Conservation (phyloP, 176 grass and related monocot species). For the Poa annua region DNA sequence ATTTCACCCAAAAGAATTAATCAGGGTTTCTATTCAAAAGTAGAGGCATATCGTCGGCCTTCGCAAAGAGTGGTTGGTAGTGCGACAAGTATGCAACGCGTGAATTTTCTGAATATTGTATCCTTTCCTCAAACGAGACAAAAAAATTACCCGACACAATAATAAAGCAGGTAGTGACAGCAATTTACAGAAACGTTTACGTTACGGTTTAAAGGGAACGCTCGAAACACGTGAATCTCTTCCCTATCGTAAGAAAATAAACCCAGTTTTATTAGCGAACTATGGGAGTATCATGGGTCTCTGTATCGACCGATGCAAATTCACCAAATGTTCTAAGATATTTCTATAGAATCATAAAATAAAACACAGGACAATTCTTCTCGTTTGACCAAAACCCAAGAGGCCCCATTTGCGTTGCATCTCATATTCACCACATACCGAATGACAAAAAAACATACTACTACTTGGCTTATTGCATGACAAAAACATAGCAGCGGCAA, state of each 20-base stretch:
- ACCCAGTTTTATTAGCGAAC: background rate
- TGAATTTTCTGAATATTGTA: too few relatives aligned
- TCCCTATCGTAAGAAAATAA: background rate
- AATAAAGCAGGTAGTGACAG: background rate
- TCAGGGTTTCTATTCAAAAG: background rate
- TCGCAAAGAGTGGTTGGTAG: too few relatives aligned
- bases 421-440: background rate
- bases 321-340: background rate
- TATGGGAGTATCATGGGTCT: background rate
- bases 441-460: background rate
- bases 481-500: constrained; percentile 20
- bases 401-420: background rate
- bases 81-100: too few relatives aligned
- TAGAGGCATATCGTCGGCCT: too few relatives aligned
- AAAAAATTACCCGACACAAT: background rate
- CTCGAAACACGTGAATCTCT: background rate
- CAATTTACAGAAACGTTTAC: background rate
- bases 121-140: background rate
- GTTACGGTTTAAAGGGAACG: background rate
- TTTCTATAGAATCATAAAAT: background rate
- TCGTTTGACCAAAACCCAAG: constrained; percentile 9
- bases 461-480: constrained; percentile 34
- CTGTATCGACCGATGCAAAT: background rate
- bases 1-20: background rate
- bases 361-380: background rate